phyloP scores from a whole-genome alignment of 78 protist species.

The Dictyostelium purpureum region DNA sequence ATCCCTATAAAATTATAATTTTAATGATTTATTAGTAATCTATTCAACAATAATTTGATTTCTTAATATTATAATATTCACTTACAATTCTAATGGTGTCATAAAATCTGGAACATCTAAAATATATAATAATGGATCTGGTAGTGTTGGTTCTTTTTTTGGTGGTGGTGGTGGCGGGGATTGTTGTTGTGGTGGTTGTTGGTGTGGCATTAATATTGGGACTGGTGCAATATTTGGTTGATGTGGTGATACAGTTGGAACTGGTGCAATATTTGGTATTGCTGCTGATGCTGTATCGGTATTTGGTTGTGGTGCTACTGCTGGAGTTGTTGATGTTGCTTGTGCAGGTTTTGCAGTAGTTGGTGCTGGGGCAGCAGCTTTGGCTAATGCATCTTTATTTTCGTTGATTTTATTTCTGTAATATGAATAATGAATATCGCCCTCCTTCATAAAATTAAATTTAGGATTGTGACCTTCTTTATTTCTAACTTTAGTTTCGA shows the following conservation, averaged over 20 bases:
- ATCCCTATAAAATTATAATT: constrained; percentile 41
- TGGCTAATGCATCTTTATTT: not conserved
- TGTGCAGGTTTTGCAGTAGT: not conserved
- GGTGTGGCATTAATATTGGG: not conserved
- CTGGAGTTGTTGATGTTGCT: not conserved
- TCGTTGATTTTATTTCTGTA: constrained; percentile 24
- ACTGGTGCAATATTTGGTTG: not conserved
- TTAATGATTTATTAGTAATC: not conserved
- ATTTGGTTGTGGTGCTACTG: not conserved
- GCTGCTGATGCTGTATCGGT: not conserved
- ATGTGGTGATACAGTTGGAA: not conserved
- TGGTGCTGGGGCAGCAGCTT: not conserved
- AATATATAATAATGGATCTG: constrained; percentile 56
- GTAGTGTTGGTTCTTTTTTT: constrained; percentile 31
- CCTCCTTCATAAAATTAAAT: constrained; percentile 72
- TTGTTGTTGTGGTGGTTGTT: constrained; percentile 2
- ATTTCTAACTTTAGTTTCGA: constrained; percentile 47
- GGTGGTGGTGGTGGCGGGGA: constrained; percentile 60
- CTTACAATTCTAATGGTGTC: constrained; percentile 70
- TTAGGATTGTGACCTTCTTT: constrained; percentile 71
- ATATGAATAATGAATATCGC: constrained; percentile 58
- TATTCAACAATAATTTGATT: not conserved
- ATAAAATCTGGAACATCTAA: constrained; percentile 60
- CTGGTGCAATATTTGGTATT: not conserved
- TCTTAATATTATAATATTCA: not conserved